Evolutionary conservation across 306 rosid genomes (phyloP).

Genomic region (Prinsepia uniflora): DNA sequence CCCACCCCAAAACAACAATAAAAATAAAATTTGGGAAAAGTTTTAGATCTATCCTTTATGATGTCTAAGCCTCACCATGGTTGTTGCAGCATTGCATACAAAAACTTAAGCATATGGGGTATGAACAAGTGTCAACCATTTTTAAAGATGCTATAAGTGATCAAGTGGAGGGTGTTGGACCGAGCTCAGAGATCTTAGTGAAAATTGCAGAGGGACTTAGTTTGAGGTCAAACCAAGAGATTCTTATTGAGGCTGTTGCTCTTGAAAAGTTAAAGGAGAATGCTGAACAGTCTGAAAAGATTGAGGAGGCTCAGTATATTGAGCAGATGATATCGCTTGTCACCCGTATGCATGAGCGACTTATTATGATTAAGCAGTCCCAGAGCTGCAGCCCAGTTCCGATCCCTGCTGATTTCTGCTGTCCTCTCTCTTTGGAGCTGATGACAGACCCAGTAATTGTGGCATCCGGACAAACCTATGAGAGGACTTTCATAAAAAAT

Average conservation of each 20-base stretch:
- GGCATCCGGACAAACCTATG: constrained; percentile 98
- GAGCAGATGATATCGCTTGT: constrained; percentile 64
- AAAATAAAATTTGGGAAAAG: too few relatives aligned
- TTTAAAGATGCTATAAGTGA: constrained; percentile 55
- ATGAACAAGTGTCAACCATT: constrained; percentile 47
- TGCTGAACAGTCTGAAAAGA: constrained; percentile 72
- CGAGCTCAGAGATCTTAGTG: constrained; percentile 55
- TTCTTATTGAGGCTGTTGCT: constrained; percentile 87
- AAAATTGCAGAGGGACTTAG: constrained; percentile 63
- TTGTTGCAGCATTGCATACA: constrained; percentile 62
- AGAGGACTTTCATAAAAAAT: constrained; percentile 76
- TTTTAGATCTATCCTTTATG: constrained; percentile 8
- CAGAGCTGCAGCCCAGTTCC: constrained; percentile 65
- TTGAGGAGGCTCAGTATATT: constrained; percentile 67
- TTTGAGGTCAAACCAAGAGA: constrained; percentile 65
- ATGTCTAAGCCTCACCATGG: constrained; percentile 30
- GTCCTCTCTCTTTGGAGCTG: constrained; percentile 95
- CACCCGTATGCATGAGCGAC: constrained; percentile 59
- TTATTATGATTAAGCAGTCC: constrained; percentile 57
- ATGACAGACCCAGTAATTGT: constrained; percentile 99
- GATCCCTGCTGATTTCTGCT: constrained; percentile 89
- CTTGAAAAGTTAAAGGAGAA: constrained; percentile 82
- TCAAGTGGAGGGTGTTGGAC: constrained; percentile 56
- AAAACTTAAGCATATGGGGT: constrained; percentile 64
- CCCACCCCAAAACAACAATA: too few relatives aligned